Percentiles rank a stretch among this genome's conserved stretches.
Evolutionary conservation across 257 asterid genomes (phyloP).

Genomic region (Paraleonurus japonicus): DNA sequence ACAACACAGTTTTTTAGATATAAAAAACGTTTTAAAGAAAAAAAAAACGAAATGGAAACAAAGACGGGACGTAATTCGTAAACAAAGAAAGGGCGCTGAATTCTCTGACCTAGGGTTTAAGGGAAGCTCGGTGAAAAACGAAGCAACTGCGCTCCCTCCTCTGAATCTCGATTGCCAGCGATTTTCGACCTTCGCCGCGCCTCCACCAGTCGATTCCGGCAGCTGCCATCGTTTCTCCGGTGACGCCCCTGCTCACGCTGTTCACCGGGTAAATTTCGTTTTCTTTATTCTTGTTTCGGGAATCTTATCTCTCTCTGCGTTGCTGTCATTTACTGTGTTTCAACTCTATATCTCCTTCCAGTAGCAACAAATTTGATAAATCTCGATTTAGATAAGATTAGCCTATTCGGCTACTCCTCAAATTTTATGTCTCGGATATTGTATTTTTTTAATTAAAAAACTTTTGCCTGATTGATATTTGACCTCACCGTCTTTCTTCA

Average conservation of each 20-base stretch:
- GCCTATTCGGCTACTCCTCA: background rate
- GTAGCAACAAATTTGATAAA: background rate
- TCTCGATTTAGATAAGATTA: background rate
- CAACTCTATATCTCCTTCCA: background rate
- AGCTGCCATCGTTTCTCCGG: background rate
- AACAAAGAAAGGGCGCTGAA: background rate
- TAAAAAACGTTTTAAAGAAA: no score
- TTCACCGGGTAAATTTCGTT: background rate
- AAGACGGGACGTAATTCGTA: background rate
- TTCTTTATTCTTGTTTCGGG: background rate
- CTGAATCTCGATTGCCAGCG: background rate
- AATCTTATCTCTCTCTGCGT: background rate
- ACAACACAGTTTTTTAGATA: no score
- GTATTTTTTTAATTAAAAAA: no score
- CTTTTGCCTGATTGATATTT: background rate
- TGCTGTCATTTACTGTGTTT: background rate
- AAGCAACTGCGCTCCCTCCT: background rate
- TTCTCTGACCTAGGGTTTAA: background rate
- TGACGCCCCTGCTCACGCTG: background rate
- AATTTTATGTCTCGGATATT: background rate
- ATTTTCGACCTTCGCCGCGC: background rate
- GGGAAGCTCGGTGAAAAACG: background rate
- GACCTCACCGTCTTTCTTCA: background rate
- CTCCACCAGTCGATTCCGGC: background rate
- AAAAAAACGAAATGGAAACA: background rate